Base-by-base conservation (phyloP, 2,329 filamentous ascomycete species). In the Coniochaeta sp. region DNA sequence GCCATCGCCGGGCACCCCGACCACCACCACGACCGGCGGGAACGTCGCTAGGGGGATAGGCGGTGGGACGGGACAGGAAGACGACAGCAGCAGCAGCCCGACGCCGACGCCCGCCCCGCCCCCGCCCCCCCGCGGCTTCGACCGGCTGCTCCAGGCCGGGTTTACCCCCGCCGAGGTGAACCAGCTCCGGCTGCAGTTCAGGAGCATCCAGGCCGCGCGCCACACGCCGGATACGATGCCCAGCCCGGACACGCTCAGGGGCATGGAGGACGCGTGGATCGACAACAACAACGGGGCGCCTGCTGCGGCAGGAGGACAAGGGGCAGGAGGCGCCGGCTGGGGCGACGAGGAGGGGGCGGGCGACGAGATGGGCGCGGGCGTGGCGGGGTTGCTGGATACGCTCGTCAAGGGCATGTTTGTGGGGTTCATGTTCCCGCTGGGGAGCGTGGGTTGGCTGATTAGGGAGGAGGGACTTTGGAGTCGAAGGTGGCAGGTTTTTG, bases 391-490 rank as follows among this genome's bases (percentile, higher is more conserved):
- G 12, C 77, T 96, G 52, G 93, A 98, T 69, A 88, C 96, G 68
- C 85, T 97, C 77, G 80, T 98, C 61, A 90, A 88, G 75, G 95
- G 93, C 4, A 91, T 95, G 73, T 78, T 96, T 61, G 90, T 95
- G 68, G 95, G 95, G 0, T 99, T 98, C 78, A 89, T 99, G 72
- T 98, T 93, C 85, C 95, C 95, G 4, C 74, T 98, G 10, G 93
- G 91, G 0, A 92, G 90, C 68, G 78, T 93, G 60, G 86, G 89
- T 58, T 97, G 93, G 91, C 77, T 96, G 57, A 82, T 93, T 65
- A 81, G 93, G 62, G 91, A 96, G 73, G 90, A 95, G 61, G 92
- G 90, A 0, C 87, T 98, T 62, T 96, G 92, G 85, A 89, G 87
- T 62, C 86, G 89, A 69, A 81, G 93, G 68, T 89, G 91, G 79